phyloP scores from a whole-genome alignment of 1,284 basidiomycete species.

The Athelia psychrophila region DNA sequence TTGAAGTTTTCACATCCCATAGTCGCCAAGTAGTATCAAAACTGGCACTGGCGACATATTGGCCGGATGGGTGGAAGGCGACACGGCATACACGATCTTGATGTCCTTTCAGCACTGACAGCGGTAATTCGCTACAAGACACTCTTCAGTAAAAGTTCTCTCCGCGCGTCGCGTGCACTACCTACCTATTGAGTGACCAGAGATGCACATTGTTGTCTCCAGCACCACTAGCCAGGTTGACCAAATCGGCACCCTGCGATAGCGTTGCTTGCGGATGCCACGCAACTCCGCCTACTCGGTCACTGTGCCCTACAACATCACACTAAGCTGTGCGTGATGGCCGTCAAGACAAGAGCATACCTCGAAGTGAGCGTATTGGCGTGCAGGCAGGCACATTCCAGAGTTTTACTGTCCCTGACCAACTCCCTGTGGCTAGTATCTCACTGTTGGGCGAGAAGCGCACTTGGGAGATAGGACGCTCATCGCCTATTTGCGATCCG shows the following conservation, averaged over 20 bases:
- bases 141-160: background rate
- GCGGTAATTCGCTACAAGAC: constrained; percentile 63
- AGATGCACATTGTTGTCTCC: constrained; percentile 85
- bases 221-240: constrained; percentile 91
- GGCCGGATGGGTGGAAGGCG: constrained; percentile 93
- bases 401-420: constrained; percentile 93
- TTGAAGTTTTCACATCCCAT: constrained; percentile 86
- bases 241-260: constrained; percentile 61
- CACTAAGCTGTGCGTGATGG: background rate
- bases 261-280: constrained; percentile 97
- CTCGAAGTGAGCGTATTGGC: constrained; percentile 68
- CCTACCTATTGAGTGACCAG: constrained; percentile 85
- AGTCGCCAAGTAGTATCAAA: constrained; percentile 99
- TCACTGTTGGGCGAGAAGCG: constrained; percentile 92
- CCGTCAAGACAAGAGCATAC: constrained; percentile 35
- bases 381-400: constrained; percentile 95
- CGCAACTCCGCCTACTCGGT: constrained; percentile 92
- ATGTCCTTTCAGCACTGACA: constrained; percentile 86
- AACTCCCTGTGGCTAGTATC: constrained; percentile 89
- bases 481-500: constrained; percentile 97
- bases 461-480: constrained; percentile 90
- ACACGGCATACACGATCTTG: constrained; percentile 89
- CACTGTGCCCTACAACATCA: constrained; percentile 66
- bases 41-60: constrained; percentile 91
- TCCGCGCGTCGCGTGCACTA: background rate